These are phyloP conservation scores for Rhizoclosmatium sp. DNA, from an alignment of 192 early-diverging fungal species.

Conservation along the genomic window DNA sequence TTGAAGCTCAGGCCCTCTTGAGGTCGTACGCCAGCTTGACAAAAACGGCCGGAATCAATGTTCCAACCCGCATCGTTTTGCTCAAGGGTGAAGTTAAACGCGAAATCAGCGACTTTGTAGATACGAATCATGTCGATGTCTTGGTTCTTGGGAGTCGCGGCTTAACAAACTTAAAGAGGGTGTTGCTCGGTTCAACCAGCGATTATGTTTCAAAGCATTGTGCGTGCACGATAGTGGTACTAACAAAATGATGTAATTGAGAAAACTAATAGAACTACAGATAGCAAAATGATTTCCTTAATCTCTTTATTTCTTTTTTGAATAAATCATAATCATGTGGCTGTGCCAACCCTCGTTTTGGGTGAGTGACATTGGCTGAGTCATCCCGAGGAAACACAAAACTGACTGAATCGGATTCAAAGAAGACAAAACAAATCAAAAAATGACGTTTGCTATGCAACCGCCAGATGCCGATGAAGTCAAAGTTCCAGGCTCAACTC, in stretches of 20 bases:
- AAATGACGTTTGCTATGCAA: too few species aligned
- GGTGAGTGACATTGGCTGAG: neutral
- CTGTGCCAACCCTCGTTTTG: too few species aligned
- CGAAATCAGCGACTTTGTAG: constrained; percentile 37
- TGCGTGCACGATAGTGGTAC: constrained; percentile 9
- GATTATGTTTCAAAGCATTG: constrained; percentile 26
- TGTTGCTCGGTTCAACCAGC: constrained; percentile 41
- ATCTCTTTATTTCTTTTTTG: neutral
- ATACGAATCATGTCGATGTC: constrained; percentile 39
- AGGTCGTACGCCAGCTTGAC: neutral
- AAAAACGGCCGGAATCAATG: neutral
- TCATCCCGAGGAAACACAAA: neutral
- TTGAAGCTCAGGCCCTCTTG: neutral
- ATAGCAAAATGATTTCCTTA: neutral
- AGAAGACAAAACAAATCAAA: neutral
- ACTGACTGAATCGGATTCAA: neutral
- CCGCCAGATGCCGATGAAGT: too few species aligned
- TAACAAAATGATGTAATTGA: neutral
- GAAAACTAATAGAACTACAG: neutral
- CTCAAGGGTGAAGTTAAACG: constrained; percentile 55
- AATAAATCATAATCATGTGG: neutral
- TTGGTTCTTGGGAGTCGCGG: constrained; percentile 67
- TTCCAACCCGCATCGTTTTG: constrained; percentile 43
- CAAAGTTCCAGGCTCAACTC: too few species aligned
- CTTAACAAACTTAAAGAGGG: constrained; percentile 59